phyloP scores from a whole-genome alignment of 352 stramenopile species.

The Pythium aquatile region DNA sequence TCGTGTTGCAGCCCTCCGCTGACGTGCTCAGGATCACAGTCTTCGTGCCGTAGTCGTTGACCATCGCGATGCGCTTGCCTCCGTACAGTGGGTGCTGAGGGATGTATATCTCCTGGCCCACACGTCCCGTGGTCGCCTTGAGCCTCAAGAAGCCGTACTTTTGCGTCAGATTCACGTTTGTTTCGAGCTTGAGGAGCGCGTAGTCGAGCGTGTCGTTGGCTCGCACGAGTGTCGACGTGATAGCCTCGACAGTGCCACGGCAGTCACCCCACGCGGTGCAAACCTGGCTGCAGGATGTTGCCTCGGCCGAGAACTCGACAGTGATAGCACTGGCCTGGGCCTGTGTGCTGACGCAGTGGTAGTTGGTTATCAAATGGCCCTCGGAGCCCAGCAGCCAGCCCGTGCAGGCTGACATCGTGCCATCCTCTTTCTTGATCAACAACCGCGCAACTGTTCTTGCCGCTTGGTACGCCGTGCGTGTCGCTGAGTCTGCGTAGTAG shows the following conservation, averaged over 20 bases:
- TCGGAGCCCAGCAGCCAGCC: constrained; percentile 59
- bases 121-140: constrained; percentile 29
- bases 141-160: constrained; percentile 66
- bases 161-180: constrained; percentile 29
- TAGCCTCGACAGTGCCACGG: constrained; percentile 39
- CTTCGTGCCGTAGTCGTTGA: constrained; percentile 47
- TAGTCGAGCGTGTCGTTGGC: constrained; percentile 58
- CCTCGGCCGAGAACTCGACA: constrained; percentile 69
- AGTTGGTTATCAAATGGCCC: constrained; percentile 69
- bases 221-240: constrained; percentile 44
- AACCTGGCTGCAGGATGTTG: constrained; percentile 31
- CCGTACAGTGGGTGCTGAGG: constrained; percentile 48
- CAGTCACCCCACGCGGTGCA: constrained; percentile 44
- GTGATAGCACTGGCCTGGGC: constrained; percentile 38
- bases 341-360: constrained; percentile 58
- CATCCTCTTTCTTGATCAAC: constrained; percentile 41
- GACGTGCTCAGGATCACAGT: constrained; percentile 36
- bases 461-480: constrained; percentile 35
- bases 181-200: constrained; percentile 49
- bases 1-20: constrained; percentile 34
- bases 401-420: constrained; percentile 41
- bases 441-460: constrained; percentile 50
- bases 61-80: constrained; percentile 49
- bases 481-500: constrained; percentile 36
- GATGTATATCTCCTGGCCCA: constrained; percentile 51